These are phyloP conservation scores for Imleria badia DNA, from an alignment of 768 basidiomycete genomes.

Conservation along the genomic window DNA sequence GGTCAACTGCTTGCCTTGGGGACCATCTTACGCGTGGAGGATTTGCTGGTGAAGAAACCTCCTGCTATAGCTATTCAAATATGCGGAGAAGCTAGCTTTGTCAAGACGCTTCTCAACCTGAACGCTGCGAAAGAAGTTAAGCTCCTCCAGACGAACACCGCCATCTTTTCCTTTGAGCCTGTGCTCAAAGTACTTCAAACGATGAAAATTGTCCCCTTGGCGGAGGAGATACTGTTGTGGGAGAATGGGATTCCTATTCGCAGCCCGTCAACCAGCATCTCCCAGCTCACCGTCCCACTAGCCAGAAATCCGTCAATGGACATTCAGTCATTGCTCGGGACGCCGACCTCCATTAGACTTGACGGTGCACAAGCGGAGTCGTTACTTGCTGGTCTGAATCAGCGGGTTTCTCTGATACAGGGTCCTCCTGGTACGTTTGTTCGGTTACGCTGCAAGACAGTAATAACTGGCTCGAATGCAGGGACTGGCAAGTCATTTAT, in stretches of 20 bases:
- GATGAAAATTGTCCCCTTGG: conserved; percentile 44
- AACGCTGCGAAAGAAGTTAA: conserved; percentile 36
- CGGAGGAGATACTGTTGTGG: conserved; percentile 57
- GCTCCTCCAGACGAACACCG: conserved; percentile 59
- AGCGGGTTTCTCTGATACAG: conserved; percentile 61
- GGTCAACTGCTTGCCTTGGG: conserved; percentile 52
- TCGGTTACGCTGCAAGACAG: background rate
- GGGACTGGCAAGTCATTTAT: conserved; percentile 76
- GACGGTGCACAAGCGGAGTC: conserved; percentile 49
- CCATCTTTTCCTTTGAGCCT: conserved; percentile 63
- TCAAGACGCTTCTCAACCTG: conserved; percentile 41
- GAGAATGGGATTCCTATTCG: conserved; percentile 24
- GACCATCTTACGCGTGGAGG: conserved; percentile 53
- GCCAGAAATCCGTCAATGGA: conserved; percentile 37
- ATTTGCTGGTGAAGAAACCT: conserved; percentile 43
- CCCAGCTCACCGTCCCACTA: conserved; percentile 31
- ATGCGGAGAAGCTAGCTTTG: conserved; percentile 40
- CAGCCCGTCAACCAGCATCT: conserved; percentile 3
- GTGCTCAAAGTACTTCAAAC: conserved; percentile 57
- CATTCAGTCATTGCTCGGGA: conserved; percentile 39
- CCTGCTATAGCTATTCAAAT: conserved; percentile 57
- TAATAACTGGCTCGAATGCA: conserved; percentile 19
- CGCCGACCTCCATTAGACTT: conserved; percentile 43
- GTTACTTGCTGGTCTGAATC: conserved; percentile 53
- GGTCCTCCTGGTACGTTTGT: conserved; percentile 63